Evolutionary conservation across 1,284 basidiomycete species (phyloP).

Genomic region (Pterula multifida): DNA sequence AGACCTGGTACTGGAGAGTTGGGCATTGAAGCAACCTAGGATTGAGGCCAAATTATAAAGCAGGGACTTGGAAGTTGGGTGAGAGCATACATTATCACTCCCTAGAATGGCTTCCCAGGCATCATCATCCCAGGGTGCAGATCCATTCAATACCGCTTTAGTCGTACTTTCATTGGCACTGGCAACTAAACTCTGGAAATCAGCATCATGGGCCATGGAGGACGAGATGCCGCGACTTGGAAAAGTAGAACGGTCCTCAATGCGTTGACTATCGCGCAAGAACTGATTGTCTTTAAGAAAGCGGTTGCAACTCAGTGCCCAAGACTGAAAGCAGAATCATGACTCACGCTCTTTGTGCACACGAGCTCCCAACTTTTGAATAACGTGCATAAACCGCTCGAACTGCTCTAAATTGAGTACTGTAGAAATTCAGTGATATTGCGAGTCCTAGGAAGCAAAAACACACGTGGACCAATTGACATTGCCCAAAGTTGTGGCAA

Average conservation of each 20-base stretch:
- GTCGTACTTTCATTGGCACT: slow-evolving; percentile 26
- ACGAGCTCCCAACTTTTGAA: slow-evolving; percentile 61
- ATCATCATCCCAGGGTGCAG: slow-evolving; percentile 62
- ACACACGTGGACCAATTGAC: slow-evolving; percentile 77
- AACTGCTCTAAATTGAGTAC: slow-evolving; percentile 90
- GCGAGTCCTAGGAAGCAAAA: not conserved
- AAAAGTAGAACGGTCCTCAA: slow-evolving; percentile 63
- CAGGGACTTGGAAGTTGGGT: not conserved
- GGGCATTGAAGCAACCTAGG: slow-evolving; percentile 6
- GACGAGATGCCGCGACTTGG: slow-evolving; percentile 21
- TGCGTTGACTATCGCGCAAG: slow-evolving; percentile 69
- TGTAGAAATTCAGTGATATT: slow-evolving; percentile 17
- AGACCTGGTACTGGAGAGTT: slow-evolving; percentile 7
- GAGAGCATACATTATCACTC: slow-evolving; percentile 26
- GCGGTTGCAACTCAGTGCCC: not conserved
- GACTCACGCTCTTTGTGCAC: slow-evolving; percentile 66
- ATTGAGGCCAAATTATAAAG: not conserved
- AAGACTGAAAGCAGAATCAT: not conserved
- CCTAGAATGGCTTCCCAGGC: slow-evolving; percentile 65
- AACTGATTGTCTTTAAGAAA: slow-evolving; percentile 45
- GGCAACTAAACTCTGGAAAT: slow-evolving; percentile 68
- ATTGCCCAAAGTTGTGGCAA: slow-evolving; percentile 92
- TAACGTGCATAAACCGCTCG: slow-evolving; percentile 76
- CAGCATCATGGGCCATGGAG: slow-evolving; percentile 30
- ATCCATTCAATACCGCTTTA: slow-evolving; percentile 27